These are phyloP conservation scores for Leccinum broughii DNA, from an alignment of 768 basidiomycete species.

Conservation along the genomic window DNA sequence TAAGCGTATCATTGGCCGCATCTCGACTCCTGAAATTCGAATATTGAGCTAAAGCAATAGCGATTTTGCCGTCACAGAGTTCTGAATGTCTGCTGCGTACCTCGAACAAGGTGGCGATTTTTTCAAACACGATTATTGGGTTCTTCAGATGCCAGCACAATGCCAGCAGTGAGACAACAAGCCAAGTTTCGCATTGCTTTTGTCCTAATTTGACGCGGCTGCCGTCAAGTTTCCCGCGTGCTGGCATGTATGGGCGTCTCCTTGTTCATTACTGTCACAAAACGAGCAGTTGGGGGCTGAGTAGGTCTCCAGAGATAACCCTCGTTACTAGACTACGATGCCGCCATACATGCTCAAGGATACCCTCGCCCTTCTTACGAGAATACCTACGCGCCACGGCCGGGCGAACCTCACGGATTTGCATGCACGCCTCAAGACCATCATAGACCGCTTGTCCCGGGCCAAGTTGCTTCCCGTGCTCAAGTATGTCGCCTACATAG, in stretches of 20 bases:
- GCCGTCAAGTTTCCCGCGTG: neutral
- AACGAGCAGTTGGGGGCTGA: neutral
- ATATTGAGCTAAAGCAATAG: too few relatives aligned
- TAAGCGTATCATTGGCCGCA: too few relatives aligned
- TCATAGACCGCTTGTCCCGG: constrained; percentile 8
- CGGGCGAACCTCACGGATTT: neutral
- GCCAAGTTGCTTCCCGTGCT: constrained; percentile 13
- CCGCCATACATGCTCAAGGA: constrained; percentile 7
- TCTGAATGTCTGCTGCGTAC: too few relatives aligned
- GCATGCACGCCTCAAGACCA: constrained; percentile 4
- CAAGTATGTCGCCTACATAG: constrained; percentile 27
- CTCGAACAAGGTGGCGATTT: too few relatives aligned
- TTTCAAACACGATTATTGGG: too few relatives aligned
- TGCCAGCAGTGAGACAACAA: too few relatives aligned
- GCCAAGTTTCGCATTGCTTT: neutral
- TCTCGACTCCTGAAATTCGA: too few relatives aligned
- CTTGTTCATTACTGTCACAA: neutral
- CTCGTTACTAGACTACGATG: constrained; percentile 9
- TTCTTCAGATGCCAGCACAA: too few relatives aligned
- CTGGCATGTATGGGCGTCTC: too few relatives aligned
- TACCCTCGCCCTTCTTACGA: constrained; percentile 10
- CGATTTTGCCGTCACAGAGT: too few relatives aligned
- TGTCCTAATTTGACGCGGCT: neutral
- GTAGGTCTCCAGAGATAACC: neutral
- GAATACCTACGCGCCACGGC: constrained; percentile 12